Base-by-base conservation (phyloP, 192 early-diverging fungal species). In the Coemansia aciculifera region DNA sequence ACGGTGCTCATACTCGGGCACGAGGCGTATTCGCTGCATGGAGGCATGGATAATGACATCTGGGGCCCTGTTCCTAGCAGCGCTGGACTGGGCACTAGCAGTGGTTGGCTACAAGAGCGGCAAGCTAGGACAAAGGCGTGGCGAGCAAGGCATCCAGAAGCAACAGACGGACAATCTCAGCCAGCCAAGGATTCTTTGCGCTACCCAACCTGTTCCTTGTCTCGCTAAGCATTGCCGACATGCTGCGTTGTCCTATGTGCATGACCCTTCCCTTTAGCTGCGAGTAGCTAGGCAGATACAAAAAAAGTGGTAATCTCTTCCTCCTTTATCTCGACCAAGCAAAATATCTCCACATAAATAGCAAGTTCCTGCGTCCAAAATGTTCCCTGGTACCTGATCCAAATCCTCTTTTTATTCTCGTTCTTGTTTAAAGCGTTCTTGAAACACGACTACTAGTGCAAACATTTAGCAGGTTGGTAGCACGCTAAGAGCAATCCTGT, bases 1-100 rank as follows among this genome's bases (percentile, higher is more conserved):
- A 27, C 52, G 52, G 24, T 29, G 29, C 29, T 57, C 54, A 57
- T 57, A 57, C 54, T 57, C 54, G 54, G 54, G 54, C 54, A 32
- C 54, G 54, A n/a, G 54, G 54, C 54, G 54, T 32, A 32, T 57
- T 31, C 31, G 54, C 54, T 31, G 54, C 54, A 29, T 13, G 15
- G 54, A 32, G 27, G 27, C 51, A 15, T 29, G 10, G 27, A 54
- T 10, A 54, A 54, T 54, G 27, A 24, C 51, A 4, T 29, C 11
- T 29, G 51, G 51, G n/a, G 51, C 51, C 51, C 51, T 49, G 48
- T 23, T 19, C 10, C 48, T 29, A 27, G 51, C 51, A 29, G 51
- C 12, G 10, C 13, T 24, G 54, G 54, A 32, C 54, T 31, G 29
- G 54, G 19, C 46, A 48, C 15, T 27, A 44, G 17, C 17, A 17